phyloP scores from a whole-genome alignment of 768 basidiomycete genomes.

The Cystobasidiopsis lactophilus region DNA sequence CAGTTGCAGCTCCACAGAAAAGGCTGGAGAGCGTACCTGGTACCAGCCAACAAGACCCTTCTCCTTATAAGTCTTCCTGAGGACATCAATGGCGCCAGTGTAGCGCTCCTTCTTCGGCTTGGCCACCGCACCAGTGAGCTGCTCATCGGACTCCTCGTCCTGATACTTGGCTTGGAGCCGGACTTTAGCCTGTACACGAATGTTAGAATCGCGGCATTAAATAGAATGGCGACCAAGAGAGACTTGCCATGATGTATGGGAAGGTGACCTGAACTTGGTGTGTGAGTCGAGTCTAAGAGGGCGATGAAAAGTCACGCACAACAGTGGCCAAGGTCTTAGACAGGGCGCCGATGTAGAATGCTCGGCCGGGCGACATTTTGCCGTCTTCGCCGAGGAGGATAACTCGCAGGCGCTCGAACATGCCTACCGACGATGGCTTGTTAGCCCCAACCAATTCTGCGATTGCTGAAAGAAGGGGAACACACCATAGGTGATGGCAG shows the following conservation, averaged over 20 bases:
- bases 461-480: not conserved
- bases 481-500: slow-evolving; percentile 65
- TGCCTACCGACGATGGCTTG: slow-evolving; percentile 28
- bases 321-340: slow-evolving; percentile 92
- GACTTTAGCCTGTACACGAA: slow-evolving; percentile 39
- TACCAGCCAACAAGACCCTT: slow-evolving; percentile 89
- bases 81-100: slow-evolving; percentile 53
- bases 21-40: slow-evolving; percentile 36
- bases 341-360: slow-evolving; percentile 69
- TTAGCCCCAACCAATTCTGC: not conserved
- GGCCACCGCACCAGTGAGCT: slow-evolving; percentile 1
- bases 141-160: slow-evolving; percentile 23
- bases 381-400: slow-evolving; percentile 32
- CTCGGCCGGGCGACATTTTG: slow-evolving; percentile 53
- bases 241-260: slow-evolving; percentile 67
- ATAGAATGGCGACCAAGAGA: no score
- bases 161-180: slow-evolving; percentile 68
- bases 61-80: slow-evolving; percentile 44
- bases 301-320: slow-evolving; percentile 31
- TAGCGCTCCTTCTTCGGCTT: slow-evolving; percentile 29
- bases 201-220: slow-evolving; percentile 5
- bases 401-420: slow-evolving; percentile 74
- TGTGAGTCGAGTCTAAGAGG: not conserved
- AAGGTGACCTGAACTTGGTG: slow-evolving; percentile 49
- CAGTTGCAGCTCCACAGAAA: not conserved